Base-by-base conservation (phyloP, 75 land plant species). In the Cryptomeria japonica region DNA sequence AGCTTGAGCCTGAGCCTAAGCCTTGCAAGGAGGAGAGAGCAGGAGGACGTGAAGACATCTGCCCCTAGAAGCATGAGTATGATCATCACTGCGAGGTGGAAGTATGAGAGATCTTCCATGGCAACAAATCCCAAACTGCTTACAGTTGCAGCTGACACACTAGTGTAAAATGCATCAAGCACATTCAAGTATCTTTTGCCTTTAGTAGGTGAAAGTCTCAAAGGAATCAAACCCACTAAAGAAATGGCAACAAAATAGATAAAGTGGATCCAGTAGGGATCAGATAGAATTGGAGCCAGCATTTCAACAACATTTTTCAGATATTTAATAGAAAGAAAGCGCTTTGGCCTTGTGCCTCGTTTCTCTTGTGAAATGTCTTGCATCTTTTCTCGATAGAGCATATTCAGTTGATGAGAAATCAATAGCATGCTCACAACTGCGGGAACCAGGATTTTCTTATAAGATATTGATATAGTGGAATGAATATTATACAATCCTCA, bases 51-150 rank as follows among this genome's bases (percentile, higher is more conserved):
- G 87, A 97, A 93, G 51, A 93, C 92, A 37, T 93, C 95, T 3
- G 95, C 94, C 0, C 99, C 99, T 0, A 93, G 0, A 1, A 94
- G 77, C 98, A 96, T 96, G 68, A 96, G 76, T 49, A 93, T 8
- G 44, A 91, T 93, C n/a, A 97, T 16, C 22, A 91, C 87, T 18
- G 90, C 2, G 25, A 91, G 90, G 83, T 94, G 95, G 41, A 89
- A 1, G 22, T 89, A 82, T 32, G 99, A 90, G 82, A 96, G 92
- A 51, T 85, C 91, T 87, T 96, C 94, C 89, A 95, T 92, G 83
- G 91, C 89, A 0, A 97, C 93, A 10, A 90, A 88, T 36, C 88
- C 86, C 91, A 97, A 88, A 89, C 99, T 96, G 3, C 96, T 95
- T 9, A 90, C 91, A 16, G 96, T 93, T 12, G 83, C 41, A 9